Percentiles rank a stretch among this genome's conserved stretches.
These are phyloP conservation scores for Fabrea salina DNA, from an alignment of 169 alveolate species.

Conservation along the genomic window DNA sequence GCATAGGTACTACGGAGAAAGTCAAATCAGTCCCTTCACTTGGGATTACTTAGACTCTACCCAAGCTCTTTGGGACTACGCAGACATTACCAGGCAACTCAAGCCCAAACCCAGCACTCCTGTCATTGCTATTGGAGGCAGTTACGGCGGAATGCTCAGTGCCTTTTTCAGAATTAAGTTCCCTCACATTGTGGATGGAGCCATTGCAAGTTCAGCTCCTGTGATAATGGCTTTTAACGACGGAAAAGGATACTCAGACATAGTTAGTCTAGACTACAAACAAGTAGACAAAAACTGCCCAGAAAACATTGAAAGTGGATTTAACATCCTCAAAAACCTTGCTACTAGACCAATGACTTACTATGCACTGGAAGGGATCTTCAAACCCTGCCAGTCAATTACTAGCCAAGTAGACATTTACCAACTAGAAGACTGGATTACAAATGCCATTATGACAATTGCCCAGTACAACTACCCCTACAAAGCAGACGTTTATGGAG, in stretches of 20 bases:
- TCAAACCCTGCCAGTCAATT: neutral
- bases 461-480: constrained; percentile 73
- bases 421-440: neutral
- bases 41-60: neutral
- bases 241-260: neutral
- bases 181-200: constrained; percentile 63
- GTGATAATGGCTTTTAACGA: neutral
- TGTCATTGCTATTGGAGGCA: constrained; percentile 67
- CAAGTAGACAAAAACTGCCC: neutral
- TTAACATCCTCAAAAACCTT: neutral
- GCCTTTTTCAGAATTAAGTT: constrained; percentile 73
- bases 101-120: constrained; percentile 22
- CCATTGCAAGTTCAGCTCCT: constrained; percentile 66
- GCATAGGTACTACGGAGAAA: constrained; percentile 31
- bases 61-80: constrained; percentile 16
- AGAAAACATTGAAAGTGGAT: neutral
- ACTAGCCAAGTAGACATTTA: neutral
- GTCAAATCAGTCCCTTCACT: neutral
- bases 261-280: neutral
- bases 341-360: neutral
- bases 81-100: neutral
- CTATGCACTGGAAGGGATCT: neutral
- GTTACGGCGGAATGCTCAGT: constrained; percentile 71
- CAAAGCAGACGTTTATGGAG: constrained; percentile 46
- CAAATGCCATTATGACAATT: constrained; percentile 48